Evolutionary conservation across 1,284 basidiomycete genomes (phyloP).

Genomic region (Boletus sp.): DNA sequence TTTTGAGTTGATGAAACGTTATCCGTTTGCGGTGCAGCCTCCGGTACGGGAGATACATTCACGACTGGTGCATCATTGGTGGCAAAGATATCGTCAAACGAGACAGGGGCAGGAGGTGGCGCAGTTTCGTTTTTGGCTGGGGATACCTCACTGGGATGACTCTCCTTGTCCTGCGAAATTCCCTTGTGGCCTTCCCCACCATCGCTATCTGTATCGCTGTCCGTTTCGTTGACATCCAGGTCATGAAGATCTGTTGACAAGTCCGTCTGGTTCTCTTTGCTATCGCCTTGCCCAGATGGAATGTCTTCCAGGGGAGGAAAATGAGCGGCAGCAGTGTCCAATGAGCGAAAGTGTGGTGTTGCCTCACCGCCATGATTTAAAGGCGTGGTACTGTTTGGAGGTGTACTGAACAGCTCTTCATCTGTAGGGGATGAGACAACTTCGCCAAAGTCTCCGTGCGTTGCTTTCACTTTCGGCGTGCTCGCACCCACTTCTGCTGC

Average conservation of each 20-base stretch:
- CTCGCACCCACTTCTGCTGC: slow-evolving; percentile 23
- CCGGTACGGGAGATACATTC: slow-evolving; percentile 1
- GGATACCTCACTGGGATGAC: slow-evolving; percentile 20
- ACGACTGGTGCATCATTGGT: slow-evolving; percentile 6
- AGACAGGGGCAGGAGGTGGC: slow-evolving; percentile 20
- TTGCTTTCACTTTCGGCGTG: slow-evolving; percentile 19
- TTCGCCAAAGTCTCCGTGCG: slow-evolving; percentile 14
- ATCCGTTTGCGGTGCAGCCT: slow-evolving; percentile 21
- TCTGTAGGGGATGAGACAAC: slow-evolving; percentile 34
- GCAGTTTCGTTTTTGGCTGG: slow-evolving; percentile 20
- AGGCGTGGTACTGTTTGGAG: slow-evolving; percentile 45
- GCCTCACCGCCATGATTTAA: slow-evolving; percentile 14
- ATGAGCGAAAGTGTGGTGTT: slow-evolving; percentile 24
- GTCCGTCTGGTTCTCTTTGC: slow-evolving; percentile 48
- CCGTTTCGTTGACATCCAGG: slow-evolving; percentile 61
- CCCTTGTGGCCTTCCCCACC: slow-evolving; percentile 43
- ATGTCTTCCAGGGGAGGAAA: slow-evolving; percentile 48
- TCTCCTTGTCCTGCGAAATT: slow-evolving; percentile 17
- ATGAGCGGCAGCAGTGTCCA: slow-evolving; percentile 34
- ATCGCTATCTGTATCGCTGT: slow-evolving; percentile 44
- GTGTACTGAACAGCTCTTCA: slow-evolving; percentile 61
- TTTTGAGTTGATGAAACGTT: slow-evolving; percentile 23
- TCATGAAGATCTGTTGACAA: slow-evolving; percentile 56
- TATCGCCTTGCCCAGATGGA: slow-evolving; percentile 17
- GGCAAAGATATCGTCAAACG: slow-evolving; percentile 34